phyloP scores from a whole-genome alignment of 768 basidiomycete species.

The Filobasidium floriforme region DNA sequence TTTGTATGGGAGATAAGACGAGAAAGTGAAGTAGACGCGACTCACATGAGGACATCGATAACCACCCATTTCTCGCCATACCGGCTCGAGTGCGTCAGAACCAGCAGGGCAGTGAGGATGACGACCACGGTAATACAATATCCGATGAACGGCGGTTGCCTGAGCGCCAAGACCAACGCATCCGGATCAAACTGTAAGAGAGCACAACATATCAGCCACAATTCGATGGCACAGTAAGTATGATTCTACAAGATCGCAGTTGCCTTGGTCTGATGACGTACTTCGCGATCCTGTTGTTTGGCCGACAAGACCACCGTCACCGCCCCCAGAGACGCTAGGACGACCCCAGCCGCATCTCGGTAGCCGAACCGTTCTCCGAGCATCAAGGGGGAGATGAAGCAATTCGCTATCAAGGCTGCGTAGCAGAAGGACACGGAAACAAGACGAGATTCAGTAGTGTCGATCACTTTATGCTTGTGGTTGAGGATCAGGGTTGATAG shows the following conservation, averaged over 20 bases:
- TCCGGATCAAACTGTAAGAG: conserved; percentile 54
- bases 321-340: conserved; percentile 76
- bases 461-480: not conserved
- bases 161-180: conserved; percentile 61
- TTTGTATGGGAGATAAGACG: not conserved
- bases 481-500: not conserved
- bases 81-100: conserved; percentile 56
- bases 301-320: conserved; percentile 82
- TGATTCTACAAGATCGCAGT: not conserved
- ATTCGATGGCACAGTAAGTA: not conserved
- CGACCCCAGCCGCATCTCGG: conserved; percentile 51
- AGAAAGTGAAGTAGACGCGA: conserved; percentile 33
- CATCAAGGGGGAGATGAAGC: conserved; percentile 81
- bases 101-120: conserved; percentile 54
- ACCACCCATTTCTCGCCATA: conserved; percentile 64
- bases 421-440: conserved; percentile 2
- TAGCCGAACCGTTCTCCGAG: conserved; percentile 63
- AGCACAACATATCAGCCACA: not conserved
- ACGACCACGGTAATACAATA: conserved; percentile 62
- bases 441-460: conserved; percentile 14
- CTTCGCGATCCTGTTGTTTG: conserved; percentile 59
- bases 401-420: conserved; percentile 92
- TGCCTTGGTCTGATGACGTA: conserved; percentile 26
- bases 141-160: conserved; percentile 63
- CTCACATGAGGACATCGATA: conserved; percentile 81